Percentiles rank a stretch among this genome's conserved stretches.
Conservation (phyloP, 2,329 filamentous ascomycete genomes). For the Colletotrichum tanaceti region DNA sequence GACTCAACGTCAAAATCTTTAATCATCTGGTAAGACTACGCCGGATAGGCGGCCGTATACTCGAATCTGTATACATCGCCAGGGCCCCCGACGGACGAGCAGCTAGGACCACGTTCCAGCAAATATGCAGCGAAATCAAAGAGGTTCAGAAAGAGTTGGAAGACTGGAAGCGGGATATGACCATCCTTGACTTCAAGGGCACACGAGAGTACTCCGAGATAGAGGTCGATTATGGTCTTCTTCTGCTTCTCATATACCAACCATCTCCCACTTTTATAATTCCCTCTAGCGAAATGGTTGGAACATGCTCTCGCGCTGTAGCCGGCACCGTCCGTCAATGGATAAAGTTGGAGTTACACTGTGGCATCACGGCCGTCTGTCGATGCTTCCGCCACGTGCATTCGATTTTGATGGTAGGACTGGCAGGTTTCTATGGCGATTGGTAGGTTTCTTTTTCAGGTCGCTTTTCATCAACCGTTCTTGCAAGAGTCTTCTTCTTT, state of each 20-base stretch:
- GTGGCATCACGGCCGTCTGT: constrained; percentile 42
- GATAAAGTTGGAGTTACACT: constrained; percentile 36
- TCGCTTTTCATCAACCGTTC: neutral
- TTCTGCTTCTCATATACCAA: constrained; percentile 42
- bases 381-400: constrained; percentile 43
- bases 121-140: constrained; percentile 42
- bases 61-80: constrained; percentile 45
- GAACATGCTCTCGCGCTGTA: constrained; percentile 42
- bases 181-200: constrained; percentile 39
- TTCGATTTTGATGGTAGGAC: constrained; percentile 41
- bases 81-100: constrained; percentile 42
- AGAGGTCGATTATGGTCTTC: constrained; percentile 44
- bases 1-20: constrained; percentile 38
- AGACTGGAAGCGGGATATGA: constrained; percentile 42
- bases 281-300: constrained; percentile 43
- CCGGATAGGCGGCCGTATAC: constrained; percentile 42
- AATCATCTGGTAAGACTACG: constrained; percentile 40
- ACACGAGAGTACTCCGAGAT: constrained; percentile 44
- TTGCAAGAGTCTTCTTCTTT: neutral
- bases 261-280: constrained; percentile 46
- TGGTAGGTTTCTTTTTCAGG: constrained; percentile 38
- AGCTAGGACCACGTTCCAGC: constrained; percentile 42
- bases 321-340: constrained; percentile 43
- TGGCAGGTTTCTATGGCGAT: constrained; percentile 45
- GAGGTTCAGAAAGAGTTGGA: constrained; percentile 39